Evolutionary conservation across 192 early-diverging fungal species (phyloP), one percentile per base, ranked within the genome.

Genomic region (Coemansia pectinata): DNA sequence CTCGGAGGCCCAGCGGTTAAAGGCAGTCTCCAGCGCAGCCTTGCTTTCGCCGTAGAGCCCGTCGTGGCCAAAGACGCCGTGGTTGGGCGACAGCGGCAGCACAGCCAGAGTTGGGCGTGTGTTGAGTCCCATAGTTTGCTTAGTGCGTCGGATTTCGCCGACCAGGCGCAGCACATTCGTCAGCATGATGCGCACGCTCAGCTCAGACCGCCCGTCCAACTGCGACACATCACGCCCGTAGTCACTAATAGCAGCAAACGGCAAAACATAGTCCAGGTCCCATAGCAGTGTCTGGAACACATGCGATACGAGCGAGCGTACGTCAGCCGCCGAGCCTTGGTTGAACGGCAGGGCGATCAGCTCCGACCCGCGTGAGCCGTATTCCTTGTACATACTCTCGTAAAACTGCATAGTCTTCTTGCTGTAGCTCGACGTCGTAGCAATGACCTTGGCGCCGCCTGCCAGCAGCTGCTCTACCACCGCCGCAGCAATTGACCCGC

Each of bases 301-400:
- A 82, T 94, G 93, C 69, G 89, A 82, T 38, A 97, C 85, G 6
- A 98, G 77, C 19, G 78, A 72, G 41, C 84, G 77, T 17, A 90
- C 86, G 77, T 98, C 96, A 73, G 90, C 86, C 69, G 87, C 83
- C 1, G 94, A 95, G 62, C 87, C 95, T 65, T 91, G 92, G 80
- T 98, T 98, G 85, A 94, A 98, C 19, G 96, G 96, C 38, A 98
- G 92, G 15, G 97, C 90, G n/a, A 96, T 86, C 48, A 98, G 85
- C 44, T 86, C 85, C 0, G 92, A 88, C 23, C 93, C 93, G 78
- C 92, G 92, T 36, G 95, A 90, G 15, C 96, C 96, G 72, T 91
- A 85, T 21, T 77, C 72, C 71, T 94, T 88, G 87, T 93, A 98
- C 71, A 94, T 88, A 31, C 77, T 65, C 69, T 93, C 92, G 88